Percentiles rank a stretch among this genome's conserved stretches.
These are phyloP conservation scores for Clavariopsis aquatica DNA, from an alignment of 495 filamentous ascomycete genomes.

Conservation along the genomic window DNA sequence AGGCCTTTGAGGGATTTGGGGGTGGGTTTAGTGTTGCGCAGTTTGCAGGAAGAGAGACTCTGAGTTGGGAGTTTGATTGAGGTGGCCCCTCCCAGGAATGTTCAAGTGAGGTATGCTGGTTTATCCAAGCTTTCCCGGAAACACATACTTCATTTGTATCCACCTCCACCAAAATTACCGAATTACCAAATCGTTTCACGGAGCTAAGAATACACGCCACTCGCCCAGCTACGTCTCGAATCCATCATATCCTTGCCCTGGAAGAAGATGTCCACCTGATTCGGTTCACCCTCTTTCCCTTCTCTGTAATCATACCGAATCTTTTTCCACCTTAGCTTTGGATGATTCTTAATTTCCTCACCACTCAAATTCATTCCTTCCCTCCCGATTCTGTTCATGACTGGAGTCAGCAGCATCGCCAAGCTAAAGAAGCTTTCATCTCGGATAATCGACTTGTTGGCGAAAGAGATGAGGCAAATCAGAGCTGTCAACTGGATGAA, in stretches of 20 bases:
- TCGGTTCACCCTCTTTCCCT: constrained; percentile 35
- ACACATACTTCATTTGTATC: no score
- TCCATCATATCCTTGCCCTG: constrained; percentile 30
- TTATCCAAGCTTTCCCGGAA: no score
- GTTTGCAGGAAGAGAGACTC: constrained; percentile 27
- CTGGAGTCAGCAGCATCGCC: constrained; percentile 34
- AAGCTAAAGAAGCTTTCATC: constrained; percentile 35
- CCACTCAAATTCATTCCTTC: constrained; percentile 32
- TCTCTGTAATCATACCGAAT: constrained; percentile 38
- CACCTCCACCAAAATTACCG: no score
- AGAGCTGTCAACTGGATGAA: constrained; percentile 34
- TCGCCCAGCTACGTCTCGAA: constrained; percentile 24
- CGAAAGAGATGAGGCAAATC: constrained; percentile 23
- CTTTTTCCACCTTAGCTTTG: constrained; percentile 24
- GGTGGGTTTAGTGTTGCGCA: constrained; percentile 33
- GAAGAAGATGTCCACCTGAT: constrained; percentile 32
- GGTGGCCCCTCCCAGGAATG: no score
- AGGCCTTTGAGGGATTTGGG: constrained; percentile 35
- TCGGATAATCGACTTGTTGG: constrained; percentile 34
- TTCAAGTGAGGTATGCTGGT: no score
- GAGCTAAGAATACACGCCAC: constrained; percentile 26
- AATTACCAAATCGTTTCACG: not conserved
- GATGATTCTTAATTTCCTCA: constrained; percentile 34
- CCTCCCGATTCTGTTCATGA: constrained; percentile 29
- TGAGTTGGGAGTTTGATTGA: constrained; percentile 34